Evolutionary conservation across 345 rosid species (phyloP), one percentile per base, ranked within the genome.

Genomic region (Dipteronia dyeriana): DNA sequence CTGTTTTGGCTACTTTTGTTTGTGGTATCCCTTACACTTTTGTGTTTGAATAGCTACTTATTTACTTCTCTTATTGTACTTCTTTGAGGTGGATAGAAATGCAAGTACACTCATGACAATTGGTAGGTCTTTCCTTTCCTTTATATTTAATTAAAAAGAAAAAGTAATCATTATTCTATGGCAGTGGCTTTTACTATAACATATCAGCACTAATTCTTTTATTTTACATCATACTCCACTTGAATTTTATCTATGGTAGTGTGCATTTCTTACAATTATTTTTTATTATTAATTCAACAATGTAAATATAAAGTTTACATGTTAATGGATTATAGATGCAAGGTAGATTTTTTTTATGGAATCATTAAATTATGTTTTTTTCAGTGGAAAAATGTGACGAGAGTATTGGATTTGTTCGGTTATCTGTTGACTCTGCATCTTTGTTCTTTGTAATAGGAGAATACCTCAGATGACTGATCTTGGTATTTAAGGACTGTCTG

Each of bases 81-180:
- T 38, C 16, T 75, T 54, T 79, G 60, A 96, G 84, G 99, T 96
- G 11, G 97, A 94, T 76, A 90, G 99, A 87, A 94, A 90, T 83
- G 80, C 97, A 83, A 84, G 81, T 80, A 90, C 97, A 1, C 94
- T 96, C 9, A 74, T 87, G 91, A 89, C 93, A 71, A 79, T 96
- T 71, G 98, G 98, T 94, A 83, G 83, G 92, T 83, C 74, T 80
- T 85, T 83, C 70, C 67, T 7, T 57, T 71, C 68, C 61, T 61
- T 4, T 20, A 38, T 26, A 20, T n/a, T 41, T 47, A 2, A 9
- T n/a, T 26, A 49, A n/a, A n/a, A 20, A 26, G 2, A 26, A 25
- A 26, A 16, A 59, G 34, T 45, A 69, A 51, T 51, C 11, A 16
- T 70, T 25, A 19, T 61, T 43, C 45, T 25, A 47, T 45, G 47